A percentile compares a stretch with the other conserved stretches of the same genome.
Conservation (phyloP, 2,329 filamentous ascomycete species). For the Colletotrichum cordylinicola region DNA sequence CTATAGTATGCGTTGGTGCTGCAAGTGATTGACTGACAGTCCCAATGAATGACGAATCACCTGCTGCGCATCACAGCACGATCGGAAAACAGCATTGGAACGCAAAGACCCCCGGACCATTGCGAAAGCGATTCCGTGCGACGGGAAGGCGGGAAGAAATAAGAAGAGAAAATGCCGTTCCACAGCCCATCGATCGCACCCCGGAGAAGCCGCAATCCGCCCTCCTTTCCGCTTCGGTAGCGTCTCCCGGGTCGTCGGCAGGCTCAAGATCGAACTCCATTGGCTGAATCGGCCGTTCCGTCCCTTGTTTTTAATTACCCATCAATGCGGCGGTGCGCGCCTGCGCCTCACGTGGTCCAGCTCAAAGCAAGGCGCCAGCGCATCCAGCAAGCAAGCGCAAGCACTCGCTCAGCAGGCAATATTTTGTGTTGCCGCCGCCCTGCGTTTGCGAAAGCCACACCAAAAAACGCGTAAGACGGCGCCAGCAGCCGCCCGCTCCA, state of each 20-base stretch:
- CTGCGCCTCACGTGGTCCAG: constrained; percentile 1
- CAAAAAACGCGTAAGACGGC: not conserved
- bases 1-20: not conserved
- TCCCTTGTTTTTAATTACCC: not conserved
- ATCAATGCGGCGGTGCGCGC: constrained; percentile 1
- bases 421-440: not conserved
- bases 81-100: not conserved
- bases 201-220: not conserved
- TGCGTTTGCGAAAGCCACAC: not conserved
- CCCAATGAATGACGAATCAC: not conserved
- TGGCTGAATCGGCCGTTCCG: not conserved
- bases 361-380: not conserved
- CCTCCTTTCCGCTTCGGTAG: not conserved
- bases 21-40: not conserved
- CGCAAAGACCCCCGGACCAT: not conserved
- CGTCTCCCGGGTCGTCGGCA: not conserved
- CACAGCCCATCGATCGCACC: not conserved
- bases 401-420: not conserved
- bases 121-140: not conserved
- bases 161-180: not conserved
- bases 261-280: not conserved
- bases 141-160: accelerated
- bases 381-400: not conserved
- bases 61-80: not conserved
- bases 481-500: not conserved